Percentiles rank a stretch among this genome's conserved stretches.
These are phyloP conservation scores for Paraurostyla sp. DNA, from an alignment of 73 alveolate genomes.

Conservation along the genomic window DNA sequence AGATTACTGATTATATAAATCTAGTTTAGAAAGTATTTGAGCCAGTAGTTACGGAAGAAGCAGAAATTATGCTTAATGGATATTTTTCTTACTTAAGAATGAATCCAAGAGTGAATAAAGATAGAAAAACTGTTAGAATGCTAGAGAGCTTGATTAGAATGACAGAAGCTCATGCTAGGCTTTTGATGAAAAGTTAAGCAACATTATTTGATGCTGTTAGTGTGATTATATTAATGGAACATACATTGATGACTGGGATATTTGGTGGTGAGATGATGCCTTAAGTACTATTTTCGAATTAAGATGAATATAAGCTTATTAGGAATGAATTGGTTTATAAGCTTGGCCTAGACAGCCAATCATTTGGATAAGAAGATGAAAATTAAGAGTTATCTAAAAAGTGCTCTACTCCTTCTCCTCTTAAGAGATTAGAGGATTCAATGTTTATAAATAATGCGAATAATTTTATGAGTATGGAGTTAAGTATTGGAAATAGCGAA, in stretches of 20 bases:
- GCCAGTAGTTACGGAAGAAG: conserved; percentile 82
- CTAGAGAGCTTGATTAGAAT: conserved; percentile 85
- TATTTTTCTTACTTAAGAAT: conserved; percentile 73
- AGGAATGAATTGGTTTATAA: neutral
- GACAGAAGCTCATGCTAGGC: conserved; percentile 91
- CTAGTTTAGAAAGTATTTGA: conserved; percentile 66
- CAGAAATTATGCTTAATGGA: conserved; percentile 63
- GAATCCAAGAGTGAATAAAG: conserved; percentile 66
- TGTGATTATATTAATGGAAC: conserved; percentile 81
- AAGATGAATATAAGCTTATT: neutral
- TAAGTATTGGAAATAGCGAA: neutral
- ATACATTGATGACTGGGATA: conserved; percentile 37
- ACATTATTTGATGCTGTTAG: conserved; percentile 81
- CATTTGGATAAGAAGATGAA: neutral
- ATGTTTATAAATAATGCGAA: neutral
- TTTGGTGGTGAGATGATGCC: conserved; percentile 11
- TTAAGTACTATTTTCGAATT: neutral
- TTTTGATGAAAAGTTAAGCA: conserved; percentile 76
- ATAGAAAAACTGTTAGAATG: conserved; percentile 80
- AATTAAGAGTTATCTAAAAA: neutral
- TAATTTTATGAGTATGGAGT: neutral
- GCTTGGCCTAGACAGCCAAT: neutral
- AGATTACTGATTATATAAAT: conserved; percentile 72
- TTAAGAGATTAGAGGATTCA: conserved; percentile 25
- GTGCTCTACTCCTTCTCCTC: conserved; percentile 43